phyloP scores from a whole-genome alignment of 2,329 filamentous ascomycete genomes.

The Dryadomyces sulphureus region DNA sequence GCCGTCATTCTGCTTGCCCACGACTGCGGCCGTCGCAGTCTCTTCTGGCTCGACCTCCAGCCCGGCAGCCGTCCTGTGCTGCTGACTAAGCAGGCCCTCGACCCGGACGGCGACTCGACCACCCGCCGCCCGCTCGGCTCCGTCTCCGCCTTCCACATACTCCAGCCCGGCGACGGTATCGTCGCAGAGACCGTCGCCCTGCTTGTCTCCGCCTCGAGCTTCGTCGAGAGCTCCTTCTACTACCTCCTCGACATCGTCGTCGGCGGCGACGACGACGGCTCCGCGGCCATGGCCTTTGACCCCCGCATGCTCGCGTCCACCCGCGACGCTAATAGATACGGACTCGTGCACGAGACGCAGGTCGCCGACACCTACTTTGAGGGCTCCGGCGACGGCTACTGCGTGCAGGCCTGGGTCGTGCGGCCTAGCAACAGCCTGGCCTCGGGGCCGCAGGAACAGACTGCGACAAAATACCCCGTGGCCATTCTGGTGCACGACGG shows the following conservation, averaged over 20 bases:
- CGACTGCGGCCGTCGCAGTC: slow-evolving; percentile 18
- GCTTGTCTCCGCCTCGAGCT: slow-evolving; percentile 21
- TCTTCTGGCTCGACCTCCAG: slow-evolving; percentile 20
- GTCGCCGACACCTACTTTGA: slow-evolving; percentile 26
- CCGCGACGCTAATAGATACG: slow-evolving; percentile 17
- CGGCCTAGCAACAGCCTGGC: slow-evolving; percentile 22
- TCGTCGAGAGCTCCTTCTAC: slow-evolving; percentile 24
- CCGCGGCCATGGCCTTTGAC: slow-evolving; percentile 6
- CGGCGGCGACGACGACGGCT: not conserved
- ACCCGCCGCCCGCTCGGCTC: slow-evolving; percentile 10
- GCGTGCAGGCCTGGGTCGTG: slow-evolving; percentile 24
- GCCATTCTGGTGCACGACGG: slow-evolving; percentile 23
- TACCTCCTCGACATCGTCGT: slow-evolving; percentile 17
- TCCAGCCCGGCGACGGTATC: not conserved
- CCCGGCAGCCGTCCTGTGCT: slow-evolving; percentile 14
- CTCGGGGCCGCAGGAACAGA: slow-evolving; percentile 12
- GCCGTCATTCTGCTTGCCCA: slow-evolving; percentile 20
- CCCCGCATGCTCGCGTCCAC: slow-evolving; percentile 17
- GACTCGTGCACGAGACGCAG: slow-evolving; percentile 19
- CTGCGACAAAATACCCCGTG: slow-evolving; percentile 18
- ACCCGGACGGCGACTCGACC: too few relatives aligned
- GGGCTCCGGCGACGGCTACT: slow-evolving; percentile 17
- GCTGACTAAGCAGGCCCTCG: slow-evolving; percentile 8
- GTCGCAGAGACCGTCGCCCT: slow-evolving; percentile 13
- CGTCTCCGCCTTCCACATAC: slow-evolving; percentile 14